Evolutionary conservation across 768 basidiomycete species (phyloP).

Genomic region (Steccherinum ochraceum): DNA sequence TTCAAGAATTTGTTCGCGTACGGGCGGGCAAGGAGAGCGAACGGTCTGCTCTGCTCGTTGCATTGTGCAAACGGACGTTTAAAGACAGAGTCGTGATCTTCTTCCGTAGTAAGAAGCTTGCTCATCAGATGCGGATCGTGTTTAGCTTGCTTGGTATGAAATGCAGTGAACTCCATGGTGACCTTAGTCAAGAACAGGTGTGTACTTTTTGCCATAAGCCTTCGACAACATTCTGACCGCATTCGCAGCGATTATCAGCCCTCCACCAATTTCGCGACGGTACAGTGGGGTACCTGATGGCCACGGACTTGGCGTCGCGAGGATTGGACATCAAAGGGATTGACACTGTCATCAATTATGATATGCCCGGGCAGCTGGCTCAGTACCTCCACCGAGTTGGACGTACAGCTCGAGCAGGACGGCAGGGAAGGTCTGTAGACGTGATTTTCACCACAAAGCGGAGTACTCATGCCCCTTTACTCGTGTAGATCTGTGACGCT

Average conservation of each 20-base stretch:
- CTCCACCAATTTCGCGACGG: conserved; percentile 86
- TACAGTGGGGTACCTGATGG: conserved; percentile 86
- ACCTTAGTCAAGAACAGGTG: conserved; percentile 94
- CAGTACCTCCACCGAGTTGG: conserved; percentile 98
- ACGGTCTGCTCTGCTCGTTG: conserved; percentile 67
- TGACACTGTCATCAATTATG: conserved; percentile 97
- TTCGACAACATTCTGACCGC: conserved; percentile 2
- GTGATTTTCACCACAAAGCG: background rate
- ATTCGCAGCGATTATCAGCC: conserved; percentile 69
- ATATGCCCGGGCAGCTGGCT: conserved; percentile 90
- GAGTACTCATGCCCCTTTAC: background rate
- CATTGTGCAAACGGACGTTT: conserved; percentile 87
- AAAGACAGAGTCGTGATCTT: conserved; percentile 84
- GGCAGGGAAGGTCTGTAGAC: conserved; percentile 72
- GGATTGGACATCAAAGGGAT: conserved; percentile 97
- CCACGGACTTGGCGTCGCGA: conserved; percentile 92
- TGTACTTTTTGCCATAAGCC: conserved; percentile 11
- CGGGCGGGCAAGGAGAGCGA: conserved; percentile 73
- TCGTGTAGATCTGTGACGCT: conserved; percentile 78
- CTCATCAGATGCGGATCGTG: conserved; percentile 93
- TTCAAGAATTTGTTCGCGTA: conserved; percentile 95
- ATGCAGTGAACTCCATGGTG: conserved; percentile 90
- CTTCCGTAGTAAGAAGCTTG: conserved; percentile 92
- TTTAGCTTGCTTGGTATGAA: conserved; percentile 87
- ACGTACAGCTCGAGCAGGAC: conserved; percentile 92